Evolutionary conservation across 495 filamentous ascomycete species (phyloP).

Genomic region (Penicillium cosmopolitanum): DNA sequence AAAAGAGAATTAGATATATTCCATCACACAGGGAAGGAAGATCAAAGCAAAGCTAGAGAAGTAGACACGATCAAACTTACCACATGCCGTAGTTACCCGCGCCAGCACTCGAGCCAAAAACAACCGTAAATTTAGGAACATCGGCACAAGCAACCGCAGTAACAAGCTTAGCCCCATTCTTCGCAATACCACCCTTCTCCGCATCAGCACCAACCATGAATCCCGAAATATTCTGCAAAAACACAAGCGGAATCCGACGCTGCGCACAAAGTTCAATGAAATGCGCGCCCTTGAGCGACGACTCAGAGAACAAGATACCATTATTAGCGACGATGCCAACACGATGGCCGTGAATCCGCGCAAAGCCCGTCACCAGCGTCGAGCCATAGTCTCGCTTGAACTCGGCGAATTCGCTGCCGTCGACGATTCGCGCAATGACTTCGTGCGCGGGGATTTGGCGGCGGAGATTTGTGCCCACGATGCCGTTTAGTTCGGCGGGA

Average conservation of each 20-base stretch:
- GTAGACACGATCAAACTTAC: conserved; percentile 43
- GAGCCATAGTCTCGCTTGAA: conserved; percentile 93
- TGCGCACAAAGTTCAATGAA: conserved; percentile 98
- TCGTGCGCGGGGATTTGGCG: conserved; percentile 84
- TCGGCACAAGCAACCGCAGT: conserved; percentile 94
- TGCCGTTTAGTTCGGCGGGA: conserved; percentile 78
- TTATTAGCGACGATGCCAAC: conserved; percentile 97
- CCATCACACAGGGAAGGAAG: not conserved
- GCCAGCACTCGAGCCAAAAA: conserved; percentile 80
- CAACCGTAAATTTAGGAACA: conserved; percentile 96
- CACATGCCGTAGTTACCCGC: conserved; percentile 85
- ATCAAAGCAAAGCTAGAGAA: not conserved
- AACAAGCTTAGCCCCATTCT: conserved; percentile 96
- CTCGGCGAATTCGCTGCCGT: conserved; percentile 86
- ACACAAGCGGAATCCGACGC: conserved; percentile 85
- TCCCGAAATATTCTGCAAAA: conserved; percentile 94
- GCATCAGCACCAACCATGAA: conserved; percentile 98
- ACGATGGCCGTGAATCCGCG: conserved; percentile 83
- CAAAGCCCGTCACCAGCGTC: conserved; percentile 93
- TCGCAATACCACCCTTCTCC: conserved; percentile 93
- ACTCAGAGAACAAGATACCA: conserved; percentile 93
- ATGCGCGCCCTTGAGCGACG: conserved; percentile 90
- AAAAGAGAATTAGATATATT: not conserved
- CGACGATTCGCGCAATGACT: conserved; percentile 92
- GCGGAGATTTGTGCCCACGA: conserved; percentile 86